phyloP scores from a whole-genome alignment of 2,329 filamentous ascomycete species.

The Claviceps sp. region DNA sequence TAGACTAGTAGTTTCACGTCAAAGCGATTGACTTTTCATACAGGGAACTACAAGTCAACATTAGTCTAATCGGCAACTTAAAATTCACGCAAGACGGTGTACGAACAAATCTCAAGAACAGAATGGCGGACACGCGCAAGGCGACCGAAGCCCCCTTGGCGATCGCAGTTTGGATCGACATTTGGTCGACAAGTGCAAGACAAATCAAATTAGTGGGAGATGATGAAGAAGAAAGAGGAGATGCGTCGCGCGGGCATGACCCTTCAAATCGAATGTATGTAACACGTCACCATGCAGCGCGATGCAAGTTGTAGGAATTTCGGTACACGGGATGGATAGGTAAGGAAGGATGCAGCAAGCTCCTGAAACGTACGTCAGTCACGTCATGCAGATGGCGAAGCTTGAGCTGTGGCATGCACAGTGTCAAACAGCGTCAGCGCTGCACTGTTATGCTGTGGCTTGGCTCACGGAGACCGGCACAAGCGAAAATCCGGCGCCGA shows the following conservation, averaged over 20 bases:
- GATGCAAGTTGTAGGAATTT: not conserved
- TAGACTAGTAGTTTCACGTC: slow-evolving; percentile 1
- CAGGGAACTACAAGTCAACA: slow-evolving; percentile 19
- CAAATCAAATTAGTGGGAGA: not conserved
- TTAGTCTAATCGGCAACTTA: slow-evolving; percentile 5
- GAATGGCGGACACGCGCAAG: slow-evolving; percentile 22
- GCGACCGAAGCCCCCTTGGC: slow-evolving; percentile 23
- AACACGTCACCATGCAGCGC: not conserved
- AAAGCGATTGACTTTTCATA: slow-evolving; percentile 11
- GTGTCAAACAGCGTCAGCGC: too few relatives aligned
- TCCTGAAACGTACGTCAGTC: slow-evolving; percentile 1
- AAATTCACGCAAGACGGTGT: not conserved
- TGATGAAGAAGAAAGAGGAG: not conserved
- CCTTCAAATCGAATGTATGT: not conserved
- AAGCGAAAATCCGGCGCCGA: slow-evolving; percentile 12
- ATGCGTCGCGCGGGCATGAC: not conserved
- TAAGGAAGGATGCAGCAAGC: not conserved
- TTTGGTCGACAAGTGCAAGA: not conserved
- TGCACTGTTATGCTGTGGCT: too few relatives aligned
- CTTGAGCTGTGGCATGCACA: not conserved
- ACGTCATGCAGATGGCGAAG: not conserved
- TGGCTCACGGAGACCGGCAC: slow-evolving; percentile 5
- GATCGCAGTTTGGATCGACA: slow-evolving; percentile 15
- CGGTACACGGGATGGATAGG: not conserved
- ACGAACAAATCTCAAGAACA: slow-evolving; percentile 25